Evolutionary conservation across 352 stramenopile genomes (phyloP).

Genomic region (Phytopythium litorale): DNA sequence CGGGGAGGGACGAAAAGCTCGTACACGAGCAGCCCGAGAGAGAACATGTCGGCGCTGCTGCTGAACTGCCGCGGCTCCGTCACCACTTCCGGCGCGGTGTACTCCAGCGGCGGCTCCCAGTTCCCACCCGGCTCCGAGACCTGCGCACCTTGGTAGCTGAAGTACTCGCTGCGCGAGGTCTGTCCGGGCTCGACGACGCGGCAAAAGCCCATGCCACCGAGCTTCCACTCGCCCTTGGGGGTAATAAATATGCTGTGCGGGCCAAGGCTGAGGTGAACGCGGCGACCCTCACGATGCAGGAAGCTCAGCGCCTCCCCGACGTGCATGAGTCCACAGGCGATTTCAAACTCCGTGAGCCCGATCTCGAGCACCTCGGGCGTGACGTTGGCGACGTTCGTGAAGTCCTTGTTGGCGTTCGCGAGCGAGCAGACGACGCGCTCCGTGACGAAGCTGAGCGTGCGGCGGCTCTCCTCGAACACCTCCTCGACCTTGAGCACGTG

Average conservation of each 20-base stretch:
- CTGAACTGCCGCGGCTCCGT: constrained; percentile 80
- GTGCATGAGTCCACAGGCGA: constrained; percentile 86
- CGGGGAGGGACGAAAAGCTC: constrained; percentile 81
- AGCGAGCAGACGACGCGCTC: constrained; percentile 89
- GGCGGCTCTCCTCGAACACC: constrained; percentile 84
- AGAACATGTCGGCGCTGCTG: constrained; percentile 84
- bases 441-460: constrained; percentile 87
- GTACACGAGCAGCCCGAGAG: constrained; percentile 78
- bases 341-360: constrained; percentile 84
- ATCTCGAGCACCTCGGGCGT: constrained; percentile 86
- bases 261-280: constrained; percentile 82
- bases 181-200: constrained; percentile 78
- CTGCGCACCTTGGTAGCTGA: constrained; percentile 49
- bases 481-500: constrained; percentile 90
- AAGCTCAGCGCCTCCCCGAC: constrained; percentile 89
- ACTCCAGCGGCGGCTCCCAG: constrained; percentile 83
- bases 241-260: constrained; percentile 91
- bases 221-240: constrained; percentile 90
- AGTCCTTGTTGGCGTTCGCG: constrained; percentile 89
- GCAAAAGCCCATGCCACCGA: constrained; percentile 89
- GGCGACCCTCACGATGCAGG: constrained; percentile 84
- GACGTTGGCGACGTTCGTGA: constrained; percentile 81
- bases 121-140: constrained; percentile 48
- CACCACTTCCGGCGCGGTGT: constrained; percentile 81
- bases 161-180: constrained; percentile 84